A percentile compares a stretch with the other conserved stretches of the same genome.
Conservation (phyloP, 306 rosid genomes). For the Fagus sylvatica region DNA sequence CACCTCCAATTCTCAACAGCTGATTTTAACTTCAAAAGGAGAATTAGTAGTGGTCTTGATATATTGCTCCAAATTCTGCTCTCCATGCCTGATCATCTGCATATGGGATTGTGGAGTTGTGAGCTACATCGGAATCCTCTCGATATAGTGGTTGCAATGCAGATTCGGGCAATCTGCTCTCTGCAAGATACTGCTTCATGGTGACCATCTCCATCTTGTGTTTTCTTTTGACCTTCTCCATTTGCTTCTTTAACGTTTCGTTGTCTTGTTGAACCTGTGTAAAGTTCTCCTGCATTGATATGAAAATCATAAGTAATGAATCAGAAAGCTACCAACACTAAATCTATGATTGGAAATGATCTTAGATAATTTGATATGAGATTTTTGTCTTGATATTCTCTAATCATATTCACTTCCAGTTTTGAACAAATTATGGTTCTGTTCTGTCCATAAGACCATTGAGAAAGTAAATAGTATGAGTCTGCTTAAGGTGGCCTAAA, state of each 20-base stretch:
- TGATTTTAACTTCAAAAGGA: not conserved
- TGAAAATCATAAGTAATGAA: constrained; percentile 1
- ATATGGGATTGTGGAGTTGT: constrained; percentile 36
- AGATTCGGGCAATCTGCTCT: constrained; percentile 83
- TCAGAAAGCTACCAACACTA: not conserved
- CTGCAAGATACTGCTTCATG: constrained; percentile 89
- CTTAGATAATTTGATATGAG: too few relatives aligned
- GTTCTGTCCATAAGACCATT: too few relatives aligned
- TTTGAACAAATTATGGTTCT: too few relatives aligned
- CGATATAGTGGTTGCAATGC: constrained; percentile 65
- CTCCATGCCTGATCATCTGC: constrained; percentile 88
- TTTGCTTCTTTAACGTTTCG: constrained; percentile 74
- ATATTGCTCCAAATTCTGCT: constrained; percentile 95
- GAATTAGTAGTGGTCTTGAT: constrained; percentile 73
- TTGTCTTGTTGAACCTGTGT: constrained; percentile 61
- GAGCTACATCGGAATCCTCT: constrained; percentile 52
- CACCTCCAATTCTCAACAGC: not conserved
- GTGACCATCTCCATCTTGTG: constrained; percentile 96
- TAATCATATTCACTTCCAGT: too few relatives aligned
- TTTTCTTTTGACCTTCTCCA: constrained; percentile 82
- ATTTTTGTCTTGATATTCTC: too few relatives aligned
- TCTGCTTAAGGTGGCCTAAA: too few relatives aligned
- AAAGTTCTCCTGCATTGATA: constrained; percentile 61
- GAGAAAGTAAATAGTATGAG: too few relatives aligned
- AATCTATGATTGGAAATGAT: not conserved